Conservation (phyloP, 768 basidiomycete species). For the Phlebiopsis flavidoalba region DNA sequence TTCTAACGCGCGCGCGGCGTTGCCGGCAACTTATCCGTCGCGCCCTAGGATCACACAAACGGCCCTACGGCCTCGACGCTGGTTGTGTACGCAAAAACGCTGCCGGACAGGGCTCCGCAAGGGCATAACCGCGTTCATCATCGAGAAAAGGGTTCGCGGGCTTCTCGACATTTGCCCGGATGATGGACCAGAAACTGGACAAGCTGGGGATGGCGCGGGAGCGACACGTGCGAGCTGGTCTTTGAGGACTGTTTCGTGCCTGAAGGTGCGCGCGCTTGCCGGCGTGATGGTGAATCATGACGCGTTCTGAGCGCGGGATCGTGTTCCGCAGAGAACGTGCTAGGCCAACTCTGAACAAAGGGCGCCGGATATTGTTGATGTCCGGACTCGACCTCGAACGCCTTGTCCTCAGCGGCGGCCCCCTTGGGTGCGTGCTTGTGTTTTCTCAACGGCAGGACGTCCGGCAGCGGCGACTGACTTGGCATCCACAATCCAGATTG, state of each 20-base stretch:
- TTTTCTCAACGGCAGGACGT: no score
- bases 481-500: slow-evolving; percentile 38
- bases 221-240: slow-evolving; percentile 89
- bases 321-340: slow-evolving; percentile 61
- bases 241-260: slow-evolving; percentile 91
- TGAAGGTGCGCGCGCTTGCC: slow-evolving; percentile 51
- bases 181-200: slow-evolving; percentile 85
- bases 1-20: not conserved
- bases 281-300: not conserved
- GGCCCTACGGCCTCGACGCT: slow-evolving; percentile 88
- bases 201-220: slow-evolving; percentile 97
- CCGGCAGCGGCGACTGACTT: not conserved
- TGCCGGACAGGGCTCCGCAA: slow-evolving; percentile 72
- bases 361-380: slow-evolving; percentile 90
- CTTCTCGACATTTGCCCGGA: no score
- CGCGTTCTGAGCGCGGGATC: slow-evolving; percentile 4
- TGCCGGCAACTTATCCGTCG: not conserved
- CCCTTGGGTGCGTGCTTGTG: slow-evolving; percentile 59
- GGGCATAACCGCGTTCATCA: slow-evolving; percentile 89
- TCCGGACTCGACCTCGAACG: slow-evolving; percentile 91
- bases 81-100: slow-evolving; percentile 90
- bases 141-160: slow-evolving; percentile 80
- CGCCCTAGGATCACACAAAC: slow-evolving; percentile 83
- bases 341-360: slow-evolving; percentile 72
- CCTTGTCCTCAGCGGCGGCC: slow-evolving; percentile 87